These are phyloP conservation scores for Coemansia sp. DNA, from an alignment of 192 early-diverging fungal species.

Conservation along the genomic window DNA sequence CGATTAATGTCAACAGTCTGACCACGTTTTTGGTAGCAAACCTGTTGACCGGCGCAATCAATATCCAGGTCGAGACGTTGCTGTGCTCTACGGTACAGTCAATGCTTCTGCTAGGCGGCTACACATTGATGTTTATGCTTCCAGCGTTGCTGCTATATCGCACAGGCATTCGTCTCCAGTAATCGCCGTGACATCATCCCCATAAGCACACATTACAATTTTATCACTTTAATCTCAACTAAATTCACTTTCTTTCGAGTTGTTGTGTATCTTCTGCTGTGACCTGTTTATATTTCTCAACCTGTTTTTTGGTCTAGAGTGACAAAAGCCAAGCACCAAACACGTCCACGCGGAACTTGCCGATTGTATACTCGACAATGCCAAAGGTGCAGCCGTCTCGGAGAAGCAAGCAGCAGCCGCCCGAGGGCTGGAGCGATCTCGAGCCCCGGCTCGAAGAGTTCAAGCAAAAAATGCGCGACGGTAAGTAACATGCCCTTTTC, in stretches of 20 bases:
- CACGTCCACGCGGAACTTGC: not conserved
- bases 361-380: conserved; percentile 49
- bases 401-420: conserved; percentile 77
- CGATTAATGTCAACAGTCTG: conserved; percentile 81
- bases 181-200: not conserved
- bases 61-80: conserved; percentile 79
- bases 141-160: conserved; percentile 35
- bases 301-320: not conserved
- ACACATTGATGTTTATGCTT: conserved; percentile 58
- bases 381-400: conserved; percentile 69
- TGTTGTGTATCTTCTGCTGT: not conserved
- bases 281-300: not conserved
- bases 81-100: conserved; percentile 51
- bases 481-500: conserved; percentile 22
- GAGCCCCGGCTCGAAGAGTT: conserved; percentile 92
- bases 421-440: conserved; percentile 93
- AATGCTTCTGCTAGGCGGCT: conserved; percentile 52
- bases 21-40: conserved; percentile 87
- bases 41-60: conserved; percentile 81
- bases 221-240: not conserved
- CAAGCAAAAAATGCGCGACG: conserved; percentile 90
- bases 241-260: not conserved
- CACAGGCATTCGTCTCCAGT: conserved; percentile 26
- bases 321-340: not conserved
- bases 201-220: conserved; percentile 1